Conservation (phyloP, 2,329 filamentous ascomycete species). For the Tolypocladium capitatum region DNA sequence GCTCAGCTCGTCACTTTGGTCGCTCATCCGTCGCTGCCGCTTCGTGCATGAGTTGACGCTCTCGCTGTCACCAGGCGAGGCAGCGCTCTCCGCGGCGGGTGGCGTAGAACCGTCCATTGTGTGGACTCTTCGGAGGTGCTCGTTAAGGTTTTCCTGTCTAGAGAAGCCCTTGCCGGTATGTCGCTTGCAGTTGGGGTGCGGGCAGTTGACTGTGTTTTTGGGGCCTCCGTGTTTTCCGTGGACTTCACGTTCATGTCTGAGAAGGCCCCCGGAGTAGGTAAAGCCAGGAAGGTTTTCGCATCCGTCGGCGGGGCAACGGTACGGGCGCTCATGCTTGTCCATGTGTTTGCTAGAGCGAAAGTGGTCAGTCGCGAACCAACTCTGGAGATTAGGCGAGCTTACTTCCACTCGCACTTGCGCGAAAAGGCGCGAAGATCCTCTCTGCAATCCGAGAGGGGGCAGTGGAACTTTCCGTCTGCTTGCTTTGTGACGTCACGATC, state of each 20-base stretch:
- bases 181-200: conserved; percentile 76
- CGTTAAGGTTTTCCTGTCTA: conserved; percentile 83
- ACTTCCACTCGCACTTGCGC: conserved; percentile 91
- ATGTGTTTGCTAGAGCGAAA: conserved; percentile 71
- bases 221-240: conserved; percentile 83
- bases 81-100: conserved; percentile 18
- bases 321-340: conserved; percentile 94
- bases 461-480: conserved; percentile 61
- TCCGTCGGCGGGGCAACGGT: conserved; percentile 68
- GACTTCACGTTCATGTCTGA: conserved; percentile 86
- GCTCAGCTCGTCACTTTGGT: conserved; percentile 31
- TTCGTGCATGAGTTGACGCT: conserved; percentile 32
- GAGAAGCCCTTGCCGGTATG: conserved; percentile 83
- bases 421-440: conserved; percentile 54
- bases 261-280: conserved; percentile 82
- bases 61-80: conserved; percentile 33
- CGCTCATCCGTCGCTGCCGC: conserved; percentile 29
- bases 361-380: neutral
- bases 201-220: conserved; percentile 77
- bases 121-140: conserved; percentile 86
- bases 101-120: conserved; percentile 29
- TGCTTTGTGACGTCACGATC: conserved; percentile 48
- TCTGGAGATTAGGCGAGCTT: conserved; percentile 25
- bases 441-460: conserved; percentile 56
- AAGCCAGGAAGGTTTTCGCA: conserved; percentile 90